Base-by-base conservation (phyloP, 208 protist species). In the Trypanosoma cruzi region DNA sequence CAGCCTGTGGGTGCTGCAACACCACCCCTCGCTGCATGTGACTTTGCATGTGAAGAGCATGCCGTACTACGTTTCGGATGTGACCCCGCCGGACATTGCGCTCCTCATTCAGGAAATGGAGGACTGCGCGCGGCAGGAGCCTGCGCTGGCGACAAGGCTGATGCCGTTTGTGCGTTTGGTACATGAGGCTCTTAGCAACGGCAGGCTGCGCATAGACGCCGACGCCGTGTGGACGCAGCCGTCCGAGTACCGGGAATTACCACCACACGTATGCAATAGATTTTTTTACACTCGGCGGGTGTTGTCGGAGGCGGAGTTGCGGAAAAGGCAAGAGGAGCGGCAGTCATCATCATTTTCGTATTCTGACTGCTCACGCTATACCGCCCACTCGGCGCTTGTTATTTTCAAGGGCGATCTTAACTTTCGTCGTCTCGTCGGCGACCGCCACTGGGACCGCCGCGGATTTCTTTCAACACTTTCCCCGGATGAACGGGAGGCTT, bases 341-440 rank as follows among this genome's bases (percentile, higher is more conserved):
- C 29, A 31, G 13, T 50, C 8, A 26, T 22, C 37, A 1, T 55
- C 16, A n/a, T 44, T 42, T 50, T 55, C 58, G 46, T 32, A 46
- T 13, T 28, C 0, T 14, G 54, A 52, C 18, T 59, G 52, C 37
- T 66, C 13, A 28, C 28, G 46, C 13, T 65, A 88, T 34, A 44
- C 69, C 13, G 48, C 86, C 26, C 68, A 68, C 44, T 89, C 73
- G 13, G 77, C 79, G 10, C 73, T 97, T 13, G 87, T 95, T 29
- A 71, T 97, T 44, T 93, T 95, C 71, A 97, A 97, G 65, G 93
- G 93, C 4, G 93, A 97, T 73, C 77, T 97, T 22, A 97, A 97
- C 73, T 97, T 86, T 70, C 90, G 93, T 49, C 88, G 90, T 20
- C 77, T 97, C 36, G 44, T 97, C n/a, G 90, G 90, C 14, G 93